Evolutionary conservation across 352 stramenopile species (phyloP).

Genomic region (Globisporangium irregulare): DNA sequence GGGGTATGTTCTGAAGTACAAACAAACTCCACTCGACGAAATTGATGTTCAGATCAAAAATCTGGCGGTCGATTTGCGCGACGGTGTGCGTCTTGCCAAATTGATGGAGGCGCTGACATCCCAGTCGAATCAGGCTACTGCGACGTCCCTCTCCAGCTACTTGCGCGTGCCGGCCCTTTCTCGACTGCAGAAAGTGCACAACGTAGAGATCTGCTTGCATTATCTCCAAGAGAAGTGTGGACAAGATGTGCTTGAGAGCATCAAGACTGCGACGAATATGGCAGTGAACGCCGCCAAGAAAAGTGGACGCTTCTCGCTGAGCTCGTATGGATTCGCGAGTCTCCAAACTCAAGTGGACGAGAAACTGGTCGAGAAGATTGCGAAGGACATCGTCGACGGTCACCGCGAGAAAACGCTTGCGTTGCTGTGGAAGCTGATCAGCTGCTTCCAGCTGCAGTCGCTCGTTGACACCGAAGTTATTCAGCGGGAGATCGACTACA

Average conservation of each 20-base stretch:
- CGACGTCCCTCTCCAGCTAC: slow-evolving; percentile 57
- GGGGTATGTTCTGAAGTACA: slow-evolving; percentile 86
- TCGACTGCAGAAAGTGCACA: slow-evolving; percentile 96
- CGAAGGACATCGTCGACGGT: slow-evolving; percentile 95
- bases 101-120: slow-evolving; percentile 90
- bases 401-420: slow-evolving; percentile 94
- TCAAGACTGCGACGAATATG: slow-evolving; percentile 32
- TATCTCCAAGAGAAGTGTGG: slow-evolving; percentile 78
- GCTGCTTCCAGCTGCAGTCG: slow-evolving; percentile 86
- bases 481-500: slow-evolving; percentile 69
- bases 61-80: slow-evolving; percentile 93
- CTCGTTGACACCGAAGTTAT: slow-evolving; percentile 82
- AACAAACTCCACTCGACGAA: slow-evolving; percentile 94
- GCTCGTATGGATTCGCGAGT: slow-evolving; percentile 42
- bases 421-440: slow-evolving; percentile 93
- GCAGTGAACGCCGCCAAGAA: slow-evolving; percentile 12
- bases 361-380: slow-evolving; percentile 54
- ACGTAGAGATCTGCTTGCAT: slow-evolving; percentile 91
- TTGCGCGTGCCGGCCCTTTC: slow-evolving; percentile 93
- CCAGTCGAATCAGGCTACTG: slow-evolving; percentile 14
- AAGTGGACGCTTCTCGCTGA: slow-evolving; percentile 19
- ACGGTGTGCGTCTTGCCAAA: slow-evolving; percentile 92
- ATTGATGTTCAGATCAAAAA: slow-evolving; percentile 92
- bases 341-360: slow-evolving; percentile 52
- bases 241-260: slow-evolving; percentile 45